Conservation (phyloP, 2,329 filamentous ascomycete genomes). For the Diaporthe ampelina region DNA sequence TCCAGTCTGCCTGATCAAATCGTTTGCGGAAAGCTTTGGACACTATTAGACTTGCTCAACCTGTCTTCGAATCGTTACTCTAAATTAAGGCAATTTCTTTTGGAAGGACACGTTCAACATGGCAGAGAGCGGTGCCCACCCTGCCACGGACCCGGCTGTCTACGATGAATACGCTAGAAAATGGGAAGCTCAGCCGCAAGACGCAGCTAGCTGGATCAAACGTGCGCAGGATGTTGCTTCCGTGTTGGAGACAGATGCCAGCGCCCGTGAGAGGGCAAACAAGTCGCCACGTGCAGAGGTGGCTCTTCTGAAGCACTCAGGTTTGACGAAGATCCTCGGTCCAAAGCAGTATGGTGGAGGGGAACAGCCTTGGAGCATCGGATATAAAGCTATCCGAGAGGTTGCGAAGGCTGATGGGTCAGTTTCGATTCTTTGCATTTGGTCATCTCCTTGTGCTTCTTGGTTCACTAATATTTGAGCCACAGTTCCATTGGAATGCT, state of each 20-base stretch:
- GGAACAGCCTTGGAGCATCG: constrained; percentile 61
- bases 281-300: constrained; percentile 58
- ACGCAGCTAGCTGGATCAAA: constrained; percentile 54
- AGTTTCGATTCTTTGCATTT: constrained; percentile 12
- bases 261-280: constrained; percentile 53
- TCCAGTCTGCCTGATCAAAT: too few species aligned
- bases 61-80: neutral
- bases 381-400: constrained; percentile 71
- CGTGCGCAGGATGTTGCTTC: constrained; percentile 55
- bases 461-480: neutral
- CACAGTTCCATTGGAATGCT: constrained; percentile 73
- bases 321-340: constrained; percentile 56
- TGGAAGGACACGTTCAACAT: neutral
- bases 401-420: constrained; percentile 75
- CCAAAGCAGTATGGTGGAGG: constrained; percentile 59
- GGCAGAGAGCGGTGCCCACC: constrained; percentile 13
- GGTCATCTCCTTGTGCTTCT: too few species aligned
- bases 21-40: too few species aligned
- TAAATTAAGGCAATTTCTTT: neutral
- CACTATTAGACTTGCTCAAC: too few species aligned
- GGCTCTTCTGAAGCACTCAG: constrained; percentile 57
- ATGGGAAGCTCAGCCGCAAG: constrained; percentile 52
- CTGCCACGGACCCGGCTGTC: constrained; percentile 52
- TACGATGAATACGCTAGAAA: constrained; percentile 54
- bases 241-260: constrained; percentile 53